A percentile compares a stretch with the other conserved stretches of the same genome.
These are phyloP conservation scores for Talaromyces rugulosus DNA, from an alignment of 2,329 filamentous ascomycete species.

Conservation along the genomic window DNA sequence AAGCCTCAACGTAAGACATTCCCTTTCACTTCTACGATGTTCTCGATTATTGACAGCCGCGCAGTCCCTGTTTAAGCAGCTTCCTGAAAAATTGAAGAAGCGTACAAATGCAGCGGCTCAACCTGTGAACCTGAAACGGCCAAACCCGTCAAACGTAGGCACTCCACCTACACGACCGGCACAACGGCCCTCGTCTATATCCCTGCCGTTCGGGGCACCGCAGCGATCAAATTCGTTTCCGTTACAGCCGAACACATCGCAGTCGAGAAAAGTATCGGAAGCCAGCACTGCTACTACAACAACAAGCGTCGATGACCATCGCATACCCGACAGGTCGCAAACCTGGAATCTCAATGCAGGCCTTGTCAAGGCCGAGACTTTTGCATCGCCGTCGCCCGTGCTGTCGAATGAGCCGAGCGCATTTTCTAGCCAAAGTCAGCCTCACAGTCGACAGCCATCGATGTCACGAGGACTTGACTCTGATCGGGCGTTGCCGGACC, in stretches of 20 bases:
- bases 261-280: constrained; percentile 18
- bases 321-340: constrained; percentile 12
- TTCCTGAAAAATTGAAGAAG: constrained; percentile 68
- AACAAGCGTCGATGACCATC: constrained; percentile 28
- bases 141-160: constrained; percentile 27
- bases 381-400: constrained; percentile 26
- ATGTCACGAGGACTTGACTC: constrained; percentile 31
- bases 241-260: constrained; percentile 21
- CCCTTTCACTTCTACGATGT: not conserved
- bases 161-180: constrained; percentile 13
- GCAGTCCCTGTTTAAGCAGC: constrained; percentile 75
- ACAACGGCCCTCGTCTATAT: constrained; percentile 15
- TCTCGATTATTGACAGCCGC: not conserved
- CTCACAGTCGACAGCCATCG: constrained; percentile 16
- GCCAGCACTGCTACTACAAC: constrained; percentile 19
- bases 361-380: constrained; percentile 24
- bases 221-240: constrained; percentile 40
- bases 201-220: constrained; percentile 16
- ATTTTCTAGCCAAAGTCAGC: constrained; percentile 17
- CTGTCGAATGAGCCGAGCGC: constrained; percentile 20
- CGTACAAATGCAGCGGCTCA: constrained; percentile 41
- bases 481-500: constrained; percentile 37
- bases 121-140: constrained; percentile 47
- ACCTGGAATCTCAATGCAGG: constrained; percentile 21
- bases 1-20: constrained; percentile 64